Conservation (phyloP, 1,284 basidiomycete genomes). For the Cryptococcus depauperatus region DNA sequence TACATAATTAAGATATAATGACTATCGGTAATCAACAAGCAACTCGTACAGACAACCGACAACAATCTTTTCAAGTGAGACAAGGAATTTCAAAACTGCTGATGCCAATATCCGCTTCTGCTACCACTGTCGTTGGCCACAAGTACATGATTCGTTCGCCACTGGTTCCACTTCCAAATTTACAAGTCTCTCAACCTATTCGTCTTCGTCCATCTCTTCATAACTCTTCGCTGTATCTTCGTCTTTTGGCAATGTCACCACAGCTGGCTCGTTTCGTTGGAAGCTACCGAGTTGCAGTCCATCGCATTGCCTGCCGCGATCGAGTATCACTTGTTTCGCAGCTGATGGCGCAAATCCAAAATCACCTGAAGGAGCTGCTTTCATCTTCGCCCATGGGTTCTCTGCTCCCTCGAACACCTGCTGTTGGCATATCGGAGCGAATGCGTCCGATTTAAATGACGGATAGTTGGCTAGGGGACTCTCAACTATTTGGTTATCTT, state of each 20-base stretch:
- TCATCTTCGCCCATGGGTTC: slow-evolving; percentile 14
- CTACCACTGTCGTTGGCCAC: too few relatives aligned
- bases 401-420: not conserved
- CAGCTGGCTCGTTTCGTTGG: not conserved
- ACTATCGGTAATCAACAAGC: too few relatives aligned
- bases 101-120: too few relatives aligned
- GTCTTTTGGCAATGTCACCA: slow-evolving; percentile 6
- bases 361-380: slow-evolving; percentile 1
- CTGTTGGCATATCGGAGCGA: slow-evolving; percentile 12
- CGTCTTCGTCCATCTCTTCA: slow-evolving; percentile 9
- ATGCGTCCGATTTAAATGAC: slow-evolving; percentile 12
- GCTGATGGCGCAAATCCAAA: slow-evolving; percentile 1
- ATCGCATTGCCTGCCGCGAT: not conserved
- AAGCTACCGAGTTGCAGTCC: not conserved
- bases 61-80: too few relatives aligned
- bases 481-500: slow-evolving; percentile 1
- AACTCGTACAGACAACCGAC: too few relatives aligned
- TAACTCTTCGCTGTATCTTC: slow-evolving; percentile 10
- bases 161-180: too few relatives aligned
- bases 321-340: not conserved
- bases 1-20: too few relatives aligned
- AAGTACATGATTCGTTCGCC: too few relatives aligned
- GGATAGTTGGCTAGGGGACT: slow-evolving; percentile 5
- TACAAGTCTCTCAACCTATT: slow-evolving; percentile 12
- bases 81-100: too few relatives aligned